These are phyloP conservation scores for Metschnikowia peoriensis DNA, from an alignment of 805 yeast species.

Conservation along the genomic window DNA sequence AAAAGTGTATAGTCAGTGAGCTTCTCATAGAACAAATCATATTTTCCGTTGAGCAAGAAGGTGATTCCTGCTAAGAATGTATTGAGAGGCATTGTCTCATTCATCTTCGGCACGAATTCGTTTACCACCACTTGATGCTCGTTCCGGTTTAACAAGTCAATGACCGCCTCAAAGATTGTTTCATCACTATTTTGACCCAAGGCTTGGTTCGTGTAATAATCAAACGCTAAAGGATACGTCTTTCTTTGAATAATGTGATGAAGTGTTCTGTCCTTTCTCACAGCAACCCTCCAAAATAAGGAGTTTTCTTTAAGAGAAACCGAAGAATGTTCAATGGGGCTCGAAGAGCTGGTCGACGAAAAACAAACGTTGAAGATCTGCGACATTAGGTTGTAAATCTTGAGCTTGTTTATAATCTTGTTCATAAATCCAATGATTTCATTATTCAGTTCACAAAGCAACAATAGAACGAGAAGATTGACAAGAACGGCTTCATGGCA, in stretches of 20 bases:
- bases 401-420: conserved; percentile 23
- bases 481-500: conserved; percentile 30
- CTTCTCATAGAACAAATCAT: conserved; percentile 21
- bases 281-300: conserved; percentile 31
- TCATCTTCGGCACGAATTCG: conserved; percentile 16
- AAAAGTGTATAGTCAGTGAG: conserved; percentile 26
- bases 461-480: conserved; percentile 29
- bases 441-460: conserved; percentile 33
- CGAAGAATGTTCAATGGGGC: conserved; percentile 15
- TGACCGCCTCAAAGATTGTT: conserved; percentile 12
- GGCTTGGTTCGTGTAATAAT: conserved; percentile 22
- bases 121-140: conserved; percentile 12
- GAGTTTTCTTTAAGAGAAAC: conserved; percentile 25
- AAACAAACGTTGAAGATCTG: conserved; percentile 29
- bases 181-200: conserved; percentile 6
- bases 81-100: conserved; percentile 21
- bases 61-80: conserved; percentile 35
- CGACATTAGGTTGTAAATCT: conserved; percentile 24
- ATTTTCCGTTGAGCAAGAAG: conserved; percentile 29
- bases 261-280: conserved; percentile 20
- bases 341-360: conserved; percentile 11
- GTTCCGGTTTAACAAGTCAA: conserved; percentile 16
- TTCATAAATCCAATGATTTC: conserved; percentile 25
- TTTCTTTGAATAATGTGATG: conserved; percentile 17
- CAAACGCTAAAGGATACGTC: conserved; percentile 26